Evolutionary conservation across 202 grass and related monocot genomes (phyloP).

Genomic region (Musa balbisiana): DNA sequence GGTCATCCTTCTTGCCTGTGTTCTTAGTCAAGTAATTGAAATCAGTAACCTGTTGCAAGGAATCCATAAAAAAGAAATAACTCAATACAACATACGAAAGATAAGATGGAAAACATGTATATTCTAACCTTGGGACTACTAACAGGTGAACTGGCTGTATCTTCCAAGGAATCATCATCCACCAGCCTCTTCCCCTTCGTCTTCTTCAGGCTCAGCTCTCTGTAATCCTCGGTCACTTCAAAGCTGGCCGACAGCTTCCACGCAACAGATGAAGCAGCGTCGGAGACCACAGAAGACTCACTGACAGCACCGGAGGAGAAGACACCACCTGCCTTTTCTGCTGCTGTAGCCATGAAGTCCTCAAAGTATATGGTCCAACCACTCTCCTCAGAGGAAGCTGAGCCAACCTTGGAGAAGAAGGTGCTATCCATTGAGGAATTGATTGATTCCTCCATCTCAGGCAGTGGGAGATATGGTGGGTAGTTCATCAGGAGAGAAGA

Average conservation of each 20-base stretch:
- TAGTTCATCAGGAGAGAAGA: neutral
- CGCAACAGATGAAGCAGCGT: conserved; percentile 21
- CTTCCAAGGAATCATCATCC: conserved; percentile 20
- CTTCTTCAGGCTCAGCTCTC: neutral
- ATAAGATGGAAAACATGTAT: neutral
- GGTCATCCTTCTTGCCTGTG: conserved; percentile 4
- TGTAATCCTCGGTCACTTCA: neutral
- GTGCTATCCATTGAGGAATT: conserved; percentile 19
- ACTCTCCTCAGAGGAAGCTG: conserved; percentile 22
- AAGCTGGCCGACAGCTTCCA: neutral
- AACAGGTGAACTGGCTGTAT: conserved; percentile 28
- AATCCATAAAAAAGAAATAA: neutral
- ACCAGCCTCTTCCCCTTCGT: neutral
- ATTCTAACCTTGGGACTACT: conserved; percentile 4
- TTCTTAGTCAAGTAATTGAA: conserved; percentile 1
- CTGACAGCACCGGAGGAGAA: neutral
- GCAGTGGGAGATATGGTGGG: neutral
- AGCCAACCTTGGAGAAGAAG: neutral
- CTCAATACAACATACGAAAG: neutral
- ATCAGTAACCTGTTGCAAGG: neutral
- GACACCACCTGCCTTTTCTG: neutral
- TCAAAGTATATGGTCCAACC: conserved; percentile 48
- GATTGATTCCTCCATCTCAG: conserved; percentile 32
- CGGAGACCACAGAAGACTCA: conserved; percentile 8
- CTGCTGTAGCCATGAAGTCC: conserved; percentile 20